phyloP scores from a whole-genome alignment of 768 basidiomycete genomes.

The Leccinum disarticulatum region DNA sequence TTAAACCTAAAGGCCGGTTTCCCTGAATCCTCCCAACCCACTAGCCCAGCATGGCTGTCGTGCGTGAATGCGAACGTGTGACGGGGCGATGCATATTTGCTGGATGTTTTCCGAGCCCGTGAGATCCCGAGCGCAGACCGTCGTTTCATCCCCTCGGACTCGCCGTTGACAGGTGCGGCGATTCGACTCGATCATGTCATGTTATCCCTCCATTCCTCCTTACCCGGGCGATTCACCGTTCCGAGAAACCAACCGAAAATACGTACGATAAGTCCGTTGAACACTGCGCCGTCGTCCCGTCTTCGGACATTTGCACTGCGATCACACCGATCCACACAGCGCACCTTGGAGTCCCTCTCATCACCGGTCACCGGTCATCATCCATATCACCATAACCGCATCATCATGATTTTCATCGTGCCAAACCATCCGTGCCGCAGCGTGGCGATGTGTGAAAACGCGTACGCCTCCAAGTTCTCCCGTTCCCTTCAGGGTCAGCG shows the following conservation, averaged over 20 bases:
- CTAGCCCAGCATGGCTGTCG: background rate
- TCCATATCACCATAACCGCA: background rate
- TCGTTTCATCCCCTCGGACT: background rate
- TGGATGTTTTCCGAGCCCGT: background rate
- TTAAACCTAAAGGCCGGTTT: conserved; percentile 12
- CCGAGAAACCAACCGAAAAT: background rate
- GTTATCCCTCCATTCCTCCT: background rate
- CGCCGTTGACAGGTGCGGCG: background rate
- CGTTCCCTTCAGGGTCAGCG: background rate
- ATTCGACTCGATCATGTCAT: background rate
- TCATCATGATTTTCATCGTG: background rate
- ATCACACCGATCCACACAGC: background rate
- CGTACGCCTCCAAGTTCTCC: background rate
- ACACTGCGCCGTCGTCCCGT: background rate
- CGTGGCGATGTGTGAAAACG: background rate
- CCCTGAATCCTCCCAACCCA: background rate
- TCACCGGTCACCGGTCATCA: background rate
- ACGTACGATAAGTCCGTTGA: background rate
- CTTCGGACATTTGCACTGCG: background rate
- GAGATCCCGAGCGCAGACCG: background rate
- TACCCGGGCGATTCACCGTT: background rate
- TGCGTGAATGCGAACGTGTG: background rate
- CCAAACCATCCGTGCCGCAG: background rate
- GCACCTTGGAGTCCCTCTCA: background rate
- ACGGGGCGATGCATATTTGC: conserved; percentile 1